Percentiles rank a stretch among this genome's conserved stretches.
Conservation (phyloP, 2,329 filamentous ascomycete genomes). For the Hypocreales sp. region DNA sequence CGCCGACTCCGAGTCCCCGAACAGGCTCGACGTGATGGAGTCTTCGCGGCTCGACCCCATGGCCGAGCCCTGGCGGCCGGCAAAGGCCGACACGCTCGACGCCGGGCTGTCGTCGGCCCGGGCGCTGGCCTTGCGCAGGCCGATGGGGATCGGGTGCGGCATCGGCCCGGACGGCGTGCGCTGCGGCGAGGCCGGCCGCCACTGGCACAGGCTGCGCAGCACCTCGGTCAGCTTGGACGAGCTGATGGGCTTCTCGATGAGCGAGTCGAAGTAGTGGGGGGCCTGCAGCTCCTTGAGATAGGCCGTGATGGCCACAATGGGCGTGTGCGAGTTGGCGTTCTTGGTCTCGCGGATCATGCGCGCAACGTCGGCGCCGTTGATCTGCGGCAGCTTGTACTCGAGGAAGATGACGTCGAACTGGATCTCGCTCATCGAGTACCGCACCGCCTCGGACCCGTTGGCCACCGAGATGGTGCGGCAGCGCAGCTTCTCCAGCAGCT, state of each 20-base stretch:
- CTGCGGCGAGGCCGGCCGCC: slow-evolving; percentile 58
- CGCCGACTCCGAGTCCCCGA: slow-evolving; percentile 71
- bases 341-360: slow-evolving; percentile 96
- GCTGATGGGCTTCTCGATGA: slow-evolving; percentile 95
- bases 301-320: slow-evolving; percentile 90
- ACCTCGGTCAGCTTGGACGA: slow-evolving; percentile 82
- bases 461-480: slow-evolving; percentile 87
- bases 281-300: slow-evolving; percentile 96
- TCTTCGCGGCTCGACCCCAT: slow-evolving; percentile 75
- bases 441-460: slow-evolving; percentile 81
- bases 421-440: slow-evolving; percentile 90
- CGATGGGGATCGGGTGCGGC: slow-evolving; percentile 45
- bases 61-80: slow-evolving; percentile 54
- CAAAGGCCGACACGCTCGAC: slow-evolving; percentile 58
- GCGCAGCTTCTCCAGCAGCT: slow-evolving; percentile 82
- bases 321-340: slow-evolving; percentile 86
- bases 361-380: slow-evolving; percentile 88
- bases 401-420: slow-evolving; percentile 99
- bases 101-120: slow-evolving; percentile 71
- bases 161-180: slow-evolving; percentile 27
- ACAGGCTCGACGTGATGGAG: slow-evolving; percentile 76
- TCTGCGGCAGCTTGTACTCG: slow-evolving; percentile 87
- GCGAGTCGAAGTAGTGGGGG: slow-evolving; percentile 85
- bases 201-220: slow-evolving; percentile 75
- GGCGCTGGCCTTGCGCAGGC: slow-evolving; percentile 46